Base-by-base conservation (phyloP, 495 filamentous ascomycete species). In the Penicillium chermesinum region DNA sequence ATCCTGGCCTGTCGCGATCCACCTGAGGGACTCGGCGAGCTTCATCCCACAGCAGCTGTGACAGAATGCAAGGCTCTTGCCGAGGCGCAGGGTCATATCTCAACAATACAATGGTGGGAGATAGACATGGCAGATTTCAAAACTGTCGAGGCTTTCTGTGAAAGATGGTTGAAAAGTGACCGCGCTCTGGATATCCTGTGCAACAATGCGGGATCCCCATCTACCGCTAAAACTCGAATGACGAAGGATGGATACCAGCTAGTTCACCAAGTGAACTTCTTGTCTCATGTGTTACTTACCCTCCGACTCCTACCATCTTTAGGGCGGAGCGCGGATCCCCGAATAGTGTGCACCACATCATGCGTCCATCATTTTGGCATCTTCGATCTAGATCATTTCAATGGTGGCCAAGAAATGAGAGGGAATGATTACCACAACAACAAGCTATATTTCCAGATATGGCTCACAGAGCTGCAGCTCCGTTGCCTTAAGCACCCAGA, bases 61-160 rank as follows among this genome's bases (percentile, higher is more conserved):
- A 30, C 58, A 20, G 44, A 57, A 46, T 63, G 59, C 38, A 51
- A 53, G 32, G 18, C 33, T 0, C 19, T 57, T 14, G 57, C 62
- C 4, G 19, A 42, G 18, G 41, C 45, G 12, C 20, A 52, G 3
- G 57, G 54, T 12, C 57, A 65, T 22, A 25, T 42, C 7, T 53
- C 72, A 3, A 64, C 27, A 0, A 70, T 71, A n/a, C 66, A 79
- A 34, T 73, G 76, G 36, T 78, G 76, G 70, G 53, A 64, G 14
- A 41, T 84, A 0, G 79, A 83, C 39, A 71, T 82, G 62, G 62
- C 58, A 14, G 59, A 63, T 9, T 67, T 78, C 36, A 44, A 48
- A 5, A 77, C 69, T 0, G 60, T 80, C 13, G 65, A 72, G 22
- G 59, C 61, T 0, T 80, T 81, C 39, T 67, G 48, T 7, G n/a